Evolutionary conservation across 139 green algal genomes (phyloP).

Genomic region (Chlamydomonas sphaeroides): DNA sequence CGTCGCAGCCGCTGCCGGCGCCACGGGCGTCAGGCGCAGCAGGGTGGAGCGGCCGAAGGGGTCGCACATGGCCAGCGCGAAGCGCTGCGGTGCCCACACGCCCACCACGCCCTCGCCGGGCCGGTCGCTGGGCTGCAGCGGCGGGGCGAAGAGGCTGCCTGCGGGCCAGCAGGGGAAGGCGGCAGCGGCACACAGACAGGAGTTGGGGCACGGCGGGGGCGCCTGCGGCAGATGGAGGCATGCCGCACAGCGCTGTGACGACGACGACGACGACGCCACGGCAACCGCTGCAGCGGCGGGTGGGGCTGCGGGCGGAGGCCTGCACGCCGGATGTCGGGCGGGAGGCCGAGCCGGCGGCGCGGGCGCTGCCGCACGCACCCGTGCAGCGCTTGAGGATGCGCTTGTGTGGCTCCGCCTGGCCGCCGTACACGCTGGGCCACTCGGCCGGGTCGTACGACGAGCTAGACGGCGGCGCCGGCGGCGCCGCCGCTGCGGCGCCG

Average conservation of each 20-base stretch:
- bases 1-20: neutral
- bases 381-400: conserved; percentile 28
- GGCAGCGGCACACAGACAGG: neutral
- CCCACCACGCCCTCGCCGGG: conserved; percentile 10
- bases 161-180: neutral
- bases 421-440: conserved; percentile 35
- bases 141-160: conserved; percentile 20
- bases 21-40: neutral
- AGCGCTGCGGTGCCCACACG: neutral
- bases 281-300: no score
- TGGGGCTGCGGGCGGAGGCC: no score
- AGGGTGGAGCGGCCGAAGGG: neutral
- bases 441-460: conserved; percentile 21
- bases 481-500: neutral
- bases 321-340: no score
- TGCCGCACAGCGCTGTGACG: no score
- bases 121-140: neutral
- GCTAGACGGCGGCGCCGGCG: neutral
- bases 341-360: neutral
- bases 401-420: conserved; percentile 17
- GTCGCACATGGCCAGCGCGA: conserved; percentile 14
- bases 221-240: no score
- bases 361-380: neutral
- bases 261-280: no score
- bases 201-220: no score